Evolutionary conservation across 225 moss, liverwort and hornwort genomes (phyloP), one percentile per base, ranked within the genome.

Genomic region (Marchantia paleacea): DNA sequence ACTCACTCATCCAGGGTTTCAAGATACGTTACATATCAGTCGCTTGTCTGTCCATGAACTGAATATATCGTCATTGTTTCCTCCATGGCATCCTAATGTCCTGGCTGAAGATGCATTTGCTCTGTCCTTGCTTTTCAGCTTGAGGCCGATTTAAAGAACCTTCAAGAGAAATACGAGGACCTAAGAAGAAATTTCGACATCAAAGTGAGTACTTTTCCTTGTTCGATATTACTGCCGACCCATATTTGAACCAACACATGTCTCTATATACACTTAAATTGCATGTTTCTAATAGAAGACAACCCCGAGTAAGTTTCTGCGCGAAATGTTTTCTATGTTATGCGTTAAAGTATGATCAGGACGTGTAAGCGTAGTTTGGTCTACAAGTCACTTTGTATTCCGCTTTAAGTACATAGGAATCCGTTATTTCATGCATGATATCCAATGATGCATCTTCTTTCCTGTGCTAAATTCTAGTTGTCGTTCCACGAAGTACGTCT

Each of bases 161-260:
- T 87, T 72, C 88, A 90, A 79, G 69, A 79, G 82, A 87, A 88
- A 61, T 93, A 89, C 54, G 73, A 85, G 60, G 87, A 90, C 71
- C 86, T 95, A 70, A 76, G 85, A 76, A 82, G 76, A 47, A 86
- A 87, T 16, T 75, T 79, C 79, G 91, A 93, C 72, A 31, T 83
- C 18, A 90, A 95, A 90, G 94, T 75, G 31, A 75, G 53, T 92
- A 76, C 20, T 66, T 52, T 68, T n/a, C 13, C 25, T 54, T 6
- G 15, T 14, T 58, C 50, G 48, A 24, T 39, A 16, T 24, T 15
- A 29, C 74, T 5, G 39, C 39, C 5, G 39, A 39, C 39, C 39
- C 39, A 39, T 39, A 39, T 39, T 39, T 39, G 39, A 39, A 2
- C 39, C 39, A 39, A 39, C 39, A 39, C 39, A 39, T 39, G 39